These are phyloP conservation scores for Oenanthe javanica DNA, from an alignment of 140 eudicot species.

Conservation along the genomic window DNA sequence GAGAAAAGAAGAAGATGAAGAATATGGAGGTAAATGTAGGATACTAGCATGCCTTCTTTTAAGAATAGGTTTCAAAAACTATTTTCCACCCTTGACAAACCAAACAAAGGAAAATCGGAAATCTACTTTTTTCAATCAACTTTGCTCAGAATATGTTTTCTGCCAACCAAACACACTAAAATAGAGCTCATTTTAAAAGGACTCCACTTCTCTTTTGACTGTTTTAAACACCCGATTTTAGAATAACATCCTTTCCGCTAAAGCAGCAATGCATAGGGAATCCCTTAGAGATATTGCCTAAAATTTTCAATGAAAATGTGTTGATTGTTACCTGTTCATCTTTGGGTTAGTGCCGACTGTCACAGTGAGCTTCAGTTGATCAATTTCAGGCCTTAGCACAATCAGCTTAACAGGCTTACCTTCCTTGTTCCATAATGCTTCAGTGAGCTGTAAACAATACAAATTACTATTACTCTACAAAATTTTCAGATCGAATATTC, in stretches of 20 bases:
- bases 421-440: neutral
- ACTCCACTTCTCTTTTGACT: neutral
- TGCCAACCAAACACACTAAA: neutral
- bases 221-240: neutral
- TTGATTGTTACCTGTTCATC: neutral
- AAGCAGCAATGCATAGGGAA: neutral
- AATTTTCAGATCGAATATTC: neutral
- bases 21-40: too few species aligned
- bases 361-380: constrained; percentile 4
- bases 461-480: neutral
- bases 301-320: neutral
- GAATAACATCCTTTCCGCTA: neutral
- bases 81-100: neutral
- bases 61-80: neutral
- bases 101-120: neutral
- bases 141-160: neutral
- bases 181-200: neutral
- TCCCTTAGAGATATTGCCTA: neutral
- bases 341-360: constrained; percentile 1
- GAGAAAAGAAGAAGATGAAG: neutral
- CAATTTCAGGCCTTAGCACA: neutral
- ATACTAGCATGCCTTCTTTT: neutral
- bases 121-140: too few species aligned
- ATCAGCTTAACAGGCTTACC: constrained; percentile 5
- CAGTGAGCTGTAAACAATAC: neutral